Percentiles rank a stretch among this genome's conserved stretches.
Conservation (phyloP, 1,139 yeast genomes). For the Geotrichum histeridarum region DNA sequence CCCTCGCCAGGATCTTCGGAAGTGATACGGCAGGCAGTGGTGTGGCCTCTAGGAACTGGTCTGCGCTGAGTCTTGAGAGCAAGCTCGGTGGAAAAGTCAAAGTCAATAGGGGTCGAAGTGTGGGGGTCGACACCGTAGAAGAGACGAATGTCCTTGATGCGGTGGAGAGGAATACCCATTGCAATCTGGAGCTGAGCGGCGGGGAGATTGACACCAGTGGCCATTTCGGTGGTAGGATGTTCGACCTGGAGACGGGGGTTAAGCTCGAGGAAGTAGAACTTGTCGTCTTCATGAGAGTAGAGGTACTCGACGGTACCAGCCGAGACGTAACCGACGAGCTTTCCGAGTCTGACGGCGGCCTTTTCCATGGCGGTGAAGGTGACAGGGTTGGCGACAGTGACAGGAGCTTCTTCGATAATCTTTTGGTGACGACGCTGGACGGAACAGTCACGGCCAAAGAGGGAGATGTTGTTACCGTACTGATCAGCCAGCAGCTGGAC, state of each 20-base stretch:
- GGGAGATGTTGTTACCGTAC: slow-evolving; percentile 87
- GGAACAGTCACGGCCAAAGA: slow-evolving; percentile 95
- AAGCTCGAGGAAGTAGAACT: slow-evolving; percentile 90
- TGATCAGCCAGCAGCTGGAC: slow-evolving; percentile 93
- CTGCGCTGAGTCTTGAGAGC: slow-evolving; percentile 76
- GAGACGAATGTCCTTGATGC: slow-evolving; percentile 86
- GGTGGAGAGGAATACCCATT: slow-evolving; percentile 97
- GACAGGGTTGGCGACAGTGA: slow-evolving; percentile 80
- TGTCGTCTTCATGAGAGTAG: slow-evolving; percentile 88
- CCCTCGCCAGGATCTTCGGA: slow-evolving; percentile 99
- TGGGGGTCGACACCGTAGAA: slow-evolving; percentile 96
- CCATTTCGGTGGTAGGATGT: slow-evolving; percentile 99
- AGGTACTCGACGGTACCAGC: slow-evolving; percentile 98
- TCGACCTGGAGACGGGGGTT: slow-evolving; percentile 98
- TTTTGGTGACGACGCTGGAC: slow-evolving; percentile 97
- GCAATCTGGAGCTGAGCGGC: slow-evolving; percentile 98
- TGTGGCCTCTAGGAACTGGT: slow-evolving; percentile 95
- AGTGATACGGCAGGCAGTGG: slow-evolving; percentile 98
- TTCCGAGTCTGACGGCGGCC: slow-evolving; percentile 95
- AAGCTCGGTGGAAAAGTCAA: slow-evolving; percentile 71
- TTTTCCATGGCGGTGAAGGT: slow-evolving; percentile 89
- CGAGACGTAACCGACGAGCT: slow-evolving; percentile 92
- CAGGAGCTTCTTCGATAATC: slow-evolving; percentile 95
- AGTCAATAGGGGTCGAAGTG: slow-evolving; percentile 83
- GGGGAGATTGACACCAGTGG: slow-evolving; percentile 93